phyloP scores from a whole-genome alignment of 768 basidiomycete species.

The Boletus sp. region DNA sequence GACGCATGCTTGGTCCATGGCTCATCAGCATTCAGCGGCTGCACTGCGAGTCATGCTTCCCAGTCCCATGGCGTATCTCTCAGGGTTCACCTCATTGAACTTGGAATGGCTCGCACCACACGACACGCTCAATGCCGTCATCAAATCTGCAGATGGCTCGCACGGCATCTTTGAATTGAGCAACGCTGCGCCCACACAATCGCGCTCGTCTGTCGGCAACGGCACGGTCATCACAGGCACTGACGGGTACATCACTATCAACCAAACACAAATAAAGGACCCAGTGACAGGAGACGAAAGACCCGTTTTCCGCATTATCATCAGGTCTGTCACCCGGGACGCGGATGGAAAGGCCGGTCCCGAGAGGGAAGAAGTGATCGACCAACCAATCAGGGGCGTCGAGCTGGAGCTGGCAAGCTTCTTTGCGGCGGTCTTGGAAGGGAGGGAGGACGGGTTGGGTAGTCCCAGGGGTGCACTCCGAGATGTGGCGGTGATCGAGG shows the following conservation, averaged over 20 bases:
- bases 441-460: slow-evolving; percentile 53
- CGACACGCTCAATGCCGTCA: slow-evolving; percentile 68
- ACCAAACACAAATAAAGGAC: slow-evolving; percentile 28
- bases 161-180: slow-evolving; percentile 64
- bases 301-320: slow-evolving; percentile 35
- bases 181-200: slow-evolving; percentile 52
- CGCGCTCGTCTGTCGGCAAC: slow-evolving; percentile 31
- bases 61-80: slow-evolving; percentile 47
- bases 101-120: slow-evolving; percentile 70
- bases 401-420: slow-evolving; percentile 56
- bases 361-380: slow-evolving; percentile 45
- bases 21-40: slow-evolving; percentile 58
- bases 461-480: slow-evolving; percentile 59
- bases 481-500: slow-evolving; percentile 81
- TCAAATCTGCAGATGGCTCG: slow-evolving; percentile 44
- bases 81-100: slow-evolving; percentile 65
- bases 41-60: slow-evolving; percentile 61
- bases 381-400: slow-evolving; percentile 50
- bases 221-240: slow-evolving; percentile 55
- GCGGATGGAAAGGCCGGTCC: slow-evolving; percentile 16
- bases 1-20: neutral
- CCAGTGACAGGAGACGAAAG: slow-evolving; percentile 23
- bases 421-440: slow-evolving; percentile 46
- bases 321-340: slow-evolving; percentile 32
- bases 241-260: slow-evolving; percentile 55